phyloP scores from a whole-genome alignment of 306 rosid genomes.

The Corylus avellana region DNA sequence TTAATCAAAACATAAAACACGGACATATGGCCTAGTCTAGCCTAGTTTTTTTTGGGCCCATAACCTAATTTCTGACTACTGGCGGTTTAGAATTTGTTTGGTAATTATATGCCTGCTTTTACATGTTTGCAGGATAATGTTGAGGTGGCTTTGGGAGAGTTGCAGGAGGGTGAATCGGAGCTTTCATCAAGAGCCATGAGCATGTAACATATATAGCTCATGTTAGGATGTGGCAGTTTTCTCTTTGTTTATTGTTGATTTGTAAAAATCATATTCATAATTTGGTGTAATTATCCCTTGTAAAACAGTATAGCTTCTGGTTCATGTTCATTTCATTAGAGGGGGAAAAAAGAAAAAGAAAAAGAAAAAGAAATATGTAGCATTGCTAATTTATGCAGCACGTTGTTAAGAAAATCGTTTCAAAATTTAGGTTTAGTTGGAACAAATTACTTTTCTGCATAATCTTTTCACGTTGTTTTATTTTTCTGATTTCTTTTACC shows the following conservation, averaged over 20 bases:
- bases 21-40: background rate
- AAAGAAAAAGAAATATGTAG: slow-evolving; percentile 1
- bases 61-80: background rate
- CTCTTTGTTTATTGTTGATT: slow-evolving; percentile 33
- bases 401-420: slow-evolving; percentile 32
- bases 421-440: slow-evolving; percentile 1
- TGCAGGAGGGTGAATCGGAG: slow-evolving; percentile 71
- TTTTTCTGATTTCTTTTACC: background rate
- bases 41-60: background rate
- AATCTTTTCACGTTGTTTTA: background rate
- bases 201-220: slow-evolving; percentile 47
- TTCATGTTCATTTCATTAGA: slow-evolving; percentile 40
- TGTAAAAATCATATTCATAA: slow-evolving; percentile 54
- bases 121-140: slow-evolving; percentile 45
- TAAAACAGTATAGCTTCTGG: slow-evolving; percentile 49
- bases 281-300: slow-evolving; percentile 53
- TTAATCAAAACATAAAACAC: background rate
- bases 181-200: slow-evolving; percentile 86
- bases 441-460: background rate
- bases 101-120: slow-evolving; percentile 6
- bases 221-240: slow-evolving; percentile 40
- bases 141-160: slow-evolving; percentile 53
- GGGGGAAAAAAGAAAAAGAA: slow-evolving; percentile 26
- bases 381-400: slow-evolving; percentile 45
- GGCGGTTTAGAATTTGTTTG: background rate